Base-by-base conservation (phyloP, 257 asterid genomes). In the Capsicum rhomboideum region DNA sequence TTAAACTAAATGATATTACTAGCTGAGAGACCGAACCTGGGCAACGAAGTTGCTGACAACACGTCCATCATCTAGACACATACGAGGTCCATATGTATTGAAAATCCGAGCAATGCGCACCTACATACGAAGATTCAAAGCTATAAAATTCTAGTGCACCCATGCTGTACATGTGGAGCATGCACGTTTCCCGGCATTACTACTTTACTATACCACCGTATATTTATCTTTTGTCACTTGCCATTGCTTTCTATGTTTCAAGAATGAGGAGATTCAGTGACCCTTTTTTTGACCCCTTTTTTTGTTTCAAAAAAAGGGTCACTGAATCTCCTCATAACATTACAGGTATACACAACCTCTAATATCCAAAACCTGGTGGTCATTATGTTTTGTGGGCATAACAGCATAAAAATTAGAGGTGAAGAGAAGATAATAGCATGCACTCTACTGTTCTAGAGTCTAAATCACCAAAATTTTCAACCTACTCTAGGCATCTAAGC, bases 1-100 rank as follows among this genome's bases (percentile, higher is more conserved):
- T 26, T 75, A 50, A 49, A 50, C 63, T 26, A 77, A 29, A 77
- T 20, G 40, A 78, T 79, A 74, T 37, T 29, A 75, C 3, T 3
- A 79, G 20, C 11, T 6, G 49, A 80, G 59, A 29, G 71, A 71
- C 87, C 90, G 85, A 88, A 96, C 99, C 99, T 96, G 99, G 14
- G 99, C 88, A 84, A 96, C 98, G 67, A 96, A 96, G 92, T 96
- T 96, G 92, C 99, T 96, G 87, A 94, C 99, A 82, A 96, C 99
- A 79, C 99, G 99, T n/a, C 99, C 99, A 89, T 96, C 99, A 90
- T 96, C 99, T 82, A 96, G 89, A 84, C 98, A 93, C 99, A 96
- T 94, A 40, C 98, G 98, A 85, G 98, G 99, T 61, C 99, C 99
- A 63, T 96, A 96, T 49, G 98, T 96, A 81, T 96, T 94, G 92